phyloP scores from a whole-genome alignment of 805 yeast genomes.

The Sugiyamaella americana region DNA sequence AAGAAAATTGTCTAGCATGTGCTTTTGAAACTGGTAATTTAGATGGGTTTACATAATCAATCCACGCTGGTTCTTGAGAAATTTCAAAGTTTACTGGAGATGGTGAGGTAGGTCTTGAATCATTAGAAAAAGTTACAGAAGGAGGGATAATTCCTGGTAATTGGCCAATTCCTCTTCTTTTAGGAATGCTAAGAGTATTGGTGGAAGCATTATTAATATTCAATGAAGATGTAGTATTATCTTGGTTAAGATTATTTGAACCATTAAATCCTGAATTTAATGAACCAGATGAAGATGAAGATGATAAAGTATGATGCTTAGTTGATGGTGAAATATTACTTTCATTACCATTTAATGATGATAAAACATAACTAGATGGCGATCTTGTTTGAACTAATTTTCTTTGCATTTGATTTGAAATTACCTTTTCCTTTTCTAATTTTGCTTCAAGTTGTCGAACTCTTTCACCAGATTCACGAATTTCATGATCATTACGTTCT shows the following conservation, averaged over 20 bases:
- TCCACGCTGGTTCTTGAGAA: conserved; percentile 25
- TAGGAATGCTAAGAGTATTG: conserved; percentile 6
- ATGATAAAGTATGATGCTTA: not conserved
- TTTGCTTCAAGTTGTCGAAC: conserved; percentile 26
- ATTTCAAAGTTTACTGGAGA: conserved; percentile 23
- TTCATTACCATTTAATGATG: not conserved
- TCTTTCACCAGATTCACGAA: conserved; percentile 25
- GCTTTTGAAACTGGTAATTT: conserved; percentile 2
- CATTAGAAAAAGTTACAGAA: not conserved
- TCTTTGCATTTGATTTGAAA: conserved; percentile 22
- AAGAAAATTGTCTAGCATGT: conserved; percentile 2
- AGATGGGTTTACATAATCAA: conserved; percentile 20
- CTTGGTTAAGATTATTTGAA: not conserved
- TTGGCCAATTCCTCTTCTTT: conserved; percentile 13
- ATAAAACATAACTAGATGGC: not conserved
- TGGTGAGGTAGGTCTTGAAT: conserved; percentile 17
- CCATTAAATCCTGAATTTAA: not conserved
- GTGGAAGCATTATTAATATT: too few species aligned
- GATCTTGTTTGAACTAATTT: conserved; percentile 21
- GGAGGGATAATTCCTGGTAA: conserved; percentile 19
- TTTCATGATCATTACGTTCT: conserved; percentile 36
- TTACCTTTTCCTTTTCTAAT: conserved; percentile 24
- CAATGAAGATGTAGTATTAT: not conserved
- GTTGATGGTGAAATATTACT: not conserved
- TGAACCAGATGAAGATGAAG: not conserved